Conservation (phyloP, 176 grass and related monocot species). For the Chrysopogon serrulatus region DNA sequence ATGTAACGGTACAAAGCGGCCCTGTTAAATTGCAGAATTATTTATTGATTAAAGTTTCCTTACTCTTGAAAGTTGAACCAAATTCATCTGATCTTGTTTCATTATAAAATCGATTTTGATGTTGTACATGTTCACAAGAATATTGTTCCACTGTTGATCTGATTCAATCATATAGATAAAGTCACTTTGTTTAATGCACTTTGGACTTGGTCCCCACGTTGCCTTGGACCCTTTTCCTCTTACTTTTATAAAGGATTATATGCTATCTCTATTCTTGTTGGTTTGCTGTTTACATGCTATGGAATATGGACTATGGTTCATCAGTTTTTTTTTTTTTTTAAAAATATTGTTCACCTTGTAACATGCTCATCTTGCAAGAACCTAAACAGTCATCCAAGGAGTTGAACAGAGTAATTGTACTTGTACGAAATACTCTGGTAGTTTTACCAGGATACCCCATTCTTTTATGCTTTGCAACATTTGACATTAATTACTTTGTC, state of each 20-base stretch:
- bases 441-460: neutral
- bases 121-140: neutral
- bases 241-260: neutral
- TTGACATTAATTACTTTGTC: neutral
- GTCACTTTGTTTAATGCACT: neutral
- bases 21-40: neutral
- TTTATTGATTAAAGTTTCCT: neutral
- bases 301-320: neutral
- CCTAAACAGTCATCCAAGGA: neutral
- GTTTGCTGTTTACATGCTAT: neutral
- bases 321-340: neutral
- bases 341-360: neutral
- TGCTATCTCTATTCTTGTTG: neutral
- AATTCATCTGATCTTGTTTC: neutral
- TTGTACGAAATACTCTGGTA: neutral
- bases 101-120: neutral
- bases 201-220: neutral
- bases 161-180: neutral
- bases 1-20: neutral
- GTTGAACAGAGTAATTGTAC: neutral
- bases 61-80: neutral
- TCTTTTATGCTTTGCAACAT: neutral
- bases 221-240: neutral
- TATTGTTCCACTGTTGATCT: neutral
- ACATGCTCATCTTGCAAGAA: neutral